Evolutionary conservation across 2,329 filamentous ascomycete species (phyloP), one percentile per base, ranked within the genome.

Genomic region (Reticulascus tulasneorum): DNA sequence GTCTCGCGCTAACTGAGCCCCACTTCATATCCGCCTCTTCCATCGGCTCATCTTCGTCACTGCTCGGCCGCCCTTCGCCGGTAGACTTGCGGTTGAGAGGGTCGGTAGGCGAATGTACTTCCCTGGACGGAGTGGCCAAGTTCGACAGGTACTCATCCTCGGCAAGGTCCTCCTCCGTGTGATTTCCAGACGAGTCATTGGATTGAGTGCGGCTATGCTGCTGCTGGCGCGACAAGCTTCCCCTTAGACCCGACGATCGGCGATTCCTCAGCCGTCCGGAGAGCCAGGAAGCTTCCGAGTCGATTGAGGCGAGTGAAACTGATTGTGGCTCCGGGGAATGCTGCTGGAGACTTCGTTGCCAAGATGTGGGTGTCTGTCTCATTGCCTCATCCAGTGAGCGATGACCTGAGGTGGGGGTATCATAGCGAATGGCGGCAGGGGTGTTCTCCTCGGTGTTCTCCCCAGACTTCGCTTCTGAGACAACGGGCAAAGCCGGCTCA

Each of bases 251-350:
- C 37, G 68, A 53, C 46, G 69, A 68, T 20, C 62, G 59, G 46
- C 68, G 60, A 51, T 67, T 69, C 47, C 69, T 73, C 32, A 69
- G 60, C 38, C 82, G 81, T 12, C 91, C 89, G 4, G 89, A 93
- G 28, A 98, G 79, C 93, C 93, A 98, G 1, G 90, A 96, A 5
- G 78, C 93, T 64, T 98, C 93, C 0, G 90, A 96, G 54, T 96
- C 93, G 40, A 97, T 87, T 0, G 90, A 96, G 3, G 89, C 93
- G 13, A 97, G 72, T 0, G 91, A 97, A 58, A 90, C 84, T 20
- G 89, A 87, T 52, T 89, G 75, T 23, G 65, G 73, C 47, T 73
- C 81, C 13, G 69, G 79, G 6, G n/a, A n/a, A n/a, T 73, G 80
- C 18, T 65, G 56, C 17, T 66, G 62, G 30, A 44, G 48, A 44